These are phyloP conservation scores for Neopestalotiopsis clavispora DNA, from an alignment of 2,329 filamentous ascomycete genomes.

Conservation along the genomic window DNA sequence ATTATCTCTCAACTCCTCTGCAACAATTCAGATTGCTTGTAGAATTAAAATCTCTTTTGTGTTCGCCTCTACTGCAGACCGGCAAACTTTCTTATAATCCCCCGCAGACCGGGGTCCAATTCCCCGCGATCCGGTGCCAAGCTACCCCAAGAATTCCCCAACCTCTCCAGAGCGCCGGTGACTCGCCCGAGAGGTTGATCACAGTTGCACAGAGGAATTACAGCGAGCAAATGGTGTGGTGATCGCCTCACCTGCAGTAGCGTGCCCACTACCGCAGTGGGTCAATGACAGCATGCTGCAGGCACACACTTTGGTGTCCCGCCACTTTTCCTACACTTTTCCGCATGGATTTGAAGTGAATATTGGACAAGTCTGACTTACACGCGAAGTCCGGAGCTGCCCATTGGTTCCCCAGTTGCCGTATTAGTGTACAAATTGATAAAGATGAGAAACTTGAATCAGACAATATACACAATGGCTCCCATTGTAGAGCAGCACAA, in stretches of 20 bases:
- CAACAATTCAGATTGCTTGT: background rate
- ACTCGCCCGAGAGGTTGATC: background rate
- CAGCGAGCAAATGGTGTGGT: background rate
- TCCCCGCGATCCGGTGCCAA: conserved; percentile 3
- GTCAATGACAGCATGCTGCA: background rate
- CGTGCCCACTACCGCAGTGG: background rate
- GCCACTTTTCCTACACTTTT: conserved; percentile 9
- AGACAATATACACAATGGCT: background rate
- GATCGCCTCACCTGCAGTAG: conserved; percentile 15
- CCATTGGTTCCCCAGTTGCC: background rate
- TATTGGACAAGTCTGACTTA: background rate
- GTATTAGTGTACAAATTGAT: background rate
- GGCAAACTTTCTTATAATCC: conserved; percentile 7
- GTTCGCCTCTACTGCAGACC: background rate
- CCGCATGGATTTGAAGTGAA: background rate
- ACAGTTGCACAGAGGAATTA: background rate
- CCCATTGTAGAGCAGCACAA: background rate
- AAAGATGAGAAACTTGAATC: background rate
- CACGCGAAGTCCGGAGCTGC: background rate
- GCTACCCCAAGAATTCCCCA: conserved; percentile 6
- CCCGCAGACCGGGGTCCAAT: background rate
- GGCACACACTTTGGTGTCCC: background rate
- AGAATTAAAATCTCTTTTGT: background rate
- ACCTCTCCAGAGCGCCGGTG: background rate
- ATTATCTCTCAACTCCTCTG: background rate